Conservation (phyloP, 2,329 filamentous ascomycete species). For the Arthroderma uncinatum region DNA sequence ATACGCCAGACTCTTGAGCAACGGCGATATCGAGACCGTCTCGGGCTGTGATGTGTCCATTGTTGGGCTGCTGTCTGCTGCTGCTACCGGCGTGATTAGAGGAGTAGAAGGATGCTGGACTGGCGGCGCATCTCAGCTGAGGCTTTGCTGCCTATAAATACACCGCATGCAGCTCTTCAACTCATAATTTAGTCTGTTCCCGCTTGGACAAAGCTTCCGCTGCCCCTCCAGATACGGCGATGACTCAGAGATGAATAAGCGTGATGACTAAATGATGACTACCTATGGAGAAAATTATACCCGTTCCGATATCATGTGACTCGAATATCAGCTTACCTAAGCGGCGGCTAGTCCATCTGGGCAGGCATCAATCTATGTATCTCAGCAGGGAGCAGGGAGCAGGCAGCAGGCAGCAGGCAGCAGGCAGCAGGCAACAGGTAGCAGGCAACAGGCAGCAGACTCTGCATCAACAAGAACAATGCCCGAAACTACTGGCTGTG, state of each 20-base stretch:
- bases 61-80: neutral
- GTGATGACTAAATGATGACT: neutral
- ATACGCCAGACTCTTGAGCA: constrained; percentile 39
- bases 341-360: no score
- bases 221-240: neutral
- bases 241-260: neutral
- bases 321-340: no score
- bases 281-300: no score
- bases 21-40: constrained; percentile 37
- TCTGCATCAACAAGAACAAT: no score
- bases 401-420: no score
- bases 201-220: neutral
- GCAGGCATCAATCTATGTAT: no score
- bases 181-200: neutral
- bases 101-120: neutral
- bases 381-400: no score
- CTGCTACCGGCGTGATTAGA: neutral
- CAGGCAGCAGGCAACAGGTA: no score
- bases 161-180: neutral
- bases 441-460: no score
- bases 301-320: no score
- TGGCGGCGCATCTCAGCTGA: neutral
- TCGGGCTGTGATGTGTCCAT: constrained; percentile 19
- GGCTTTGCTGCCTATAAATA: neutral
- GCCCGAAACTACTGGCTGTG: no score